Percentiles rank a stretch among this genome's conserved stretches.
Conservation (phyloP, 768 basidiomycete species). For the Agaricus subrufescens region DNA sequence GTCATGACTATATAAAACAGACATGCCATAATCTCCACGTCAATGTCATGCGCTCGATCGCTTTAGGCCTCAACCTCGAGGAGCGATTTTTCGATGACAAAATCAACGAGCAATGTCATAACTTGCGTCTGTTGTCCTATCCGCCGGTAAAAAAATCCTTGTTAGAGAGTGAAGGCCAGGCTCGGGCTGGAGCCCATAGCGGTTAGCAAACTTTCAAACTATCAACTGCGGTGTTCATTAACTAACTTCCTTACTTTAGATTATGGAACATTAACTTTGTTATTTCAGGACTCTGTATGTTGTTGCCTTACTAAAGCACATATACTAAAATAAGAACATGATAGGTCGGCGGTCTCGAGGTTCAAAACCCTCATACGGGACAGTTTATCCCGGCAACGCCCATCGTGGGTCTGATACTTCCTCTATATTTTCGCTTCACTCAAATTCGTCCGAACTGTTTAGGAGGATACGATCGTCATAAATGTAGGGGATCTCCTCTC, state of each 20-base stretch:
- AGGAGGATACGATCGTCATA: constrained; percentile 80
- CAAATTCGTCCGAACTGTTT: constrained; percentile 1
- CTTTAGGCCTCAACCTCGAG: constrained; percentile 68
- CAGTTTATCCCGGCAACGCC: constrained; percentile 69
- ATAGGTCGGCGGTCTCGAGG: constrained; percentile 77
- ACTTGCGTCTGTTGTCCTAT: constrained; percentile 76
- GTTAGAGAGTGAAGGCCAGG: constrained; percentile 60
- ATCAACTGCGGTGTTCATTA: not conserved
- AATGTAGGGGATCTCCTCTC: constrained; percentile 79
- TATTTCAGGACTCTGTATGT: constrained; percentile 72
- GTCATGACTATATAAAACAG: constrained; percentile 25
- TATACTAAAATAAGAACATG: not conserved
- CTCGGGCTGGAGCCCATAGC: constrained; percentile 80
- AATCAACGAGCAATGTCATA: constrained; percentile 75
- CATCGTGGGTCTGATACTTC: constrained; percentile 45
- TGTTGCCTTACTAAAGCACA: not conserved
- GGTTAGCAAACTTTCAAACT: constrained; percentile 30
- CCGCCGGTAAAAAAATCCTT: constrained; percentile 64
- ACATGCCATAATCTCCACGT: constrained; percentile 75
- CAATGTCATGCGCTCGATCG: constrained; percentile 81
- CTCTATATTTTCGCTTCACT: constrained; percentile 1
- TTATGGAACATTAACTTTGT: constrained; percentile 76
- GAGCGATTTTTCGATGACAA: constrained; percentile 74
- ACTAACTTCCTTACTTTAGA: constrained; percentile 31
- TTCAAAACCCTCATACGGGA: constrained; percentile 74